phyloP scores from a whole-genome alignment of 768 basidiomycete genomes.

The Suillus tomentosus region DNA sequence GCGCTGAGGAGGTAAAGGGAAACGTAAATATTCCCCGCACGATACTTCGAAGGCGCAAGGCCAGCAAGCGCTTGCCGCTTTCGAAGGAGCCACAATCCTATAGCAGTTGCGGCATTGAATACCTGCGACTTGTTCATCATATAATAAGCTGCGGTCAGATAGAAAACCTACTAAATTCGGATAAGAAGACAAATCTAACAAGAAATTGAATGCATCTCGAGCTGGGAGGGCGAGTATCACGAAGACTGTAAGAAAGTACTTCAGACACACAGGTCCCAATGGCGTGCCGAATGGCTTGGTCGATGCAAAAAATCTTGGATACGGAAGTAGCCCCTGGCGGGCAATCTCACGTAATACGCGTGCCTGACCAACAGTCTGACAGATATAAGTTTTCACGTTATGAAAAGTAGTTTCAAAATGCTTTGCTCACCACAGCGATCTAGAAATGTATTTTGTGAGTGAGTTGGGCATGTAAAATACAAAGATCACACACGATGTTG shows the following conservation, averaged over 20 bases:
- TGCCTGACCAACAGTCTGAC: constrained; percentile 41
- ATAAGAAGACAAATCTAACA: constrained; percentile 42
- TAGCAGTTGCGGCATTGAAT: constrained; percentile 29
- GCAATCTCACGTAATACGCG: constrained; percentile 53
- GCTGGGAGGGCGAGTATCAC: constrained; percentile 46
- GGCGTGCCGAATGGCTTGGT: constrained; percentile 53
- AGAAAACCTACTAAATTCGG: constrained; percentile 35
- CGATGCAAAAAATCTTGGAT: constrained; percentile 47
- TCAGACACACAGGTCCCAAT: constrained; percentile 42
- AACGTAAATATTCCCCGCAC: constrained; percentile 25
- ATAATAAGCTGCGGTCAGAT: constrained; percentile 13
- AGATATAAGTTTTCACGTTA: not conserved
- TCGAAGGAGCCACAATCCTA: constrained; percentile 35
- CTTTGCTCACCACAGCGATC: constrained; percentile 5
- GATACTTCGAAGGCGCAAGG: constrained; percentile 22
- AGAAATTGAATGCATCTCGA: constrained; percentile 46
- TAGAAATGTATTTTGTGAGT: not conserved
- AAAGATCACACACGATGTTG: constrained; percentile 34
- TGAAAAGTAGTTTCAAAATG: not conserved
- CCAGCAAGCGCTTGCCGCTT: constrained; percentile 26
- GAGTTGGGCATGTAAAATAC: not conserved
- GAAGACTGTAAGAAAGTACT: constrained; percentile 40
- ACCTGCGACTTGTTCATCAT: constrained; percentile 17
- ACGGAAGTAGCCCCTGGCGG: constrained; percentile 56
- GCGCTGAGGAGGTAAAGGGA: constrained; percentile 23